A percentile compares a stretch with the other conserved stretches of the same genome.
Evolutionary conservation across 192 early-diverging fungal genomes (phyloP).

Genomic region (Spizellomyces punctatus): DNA sequence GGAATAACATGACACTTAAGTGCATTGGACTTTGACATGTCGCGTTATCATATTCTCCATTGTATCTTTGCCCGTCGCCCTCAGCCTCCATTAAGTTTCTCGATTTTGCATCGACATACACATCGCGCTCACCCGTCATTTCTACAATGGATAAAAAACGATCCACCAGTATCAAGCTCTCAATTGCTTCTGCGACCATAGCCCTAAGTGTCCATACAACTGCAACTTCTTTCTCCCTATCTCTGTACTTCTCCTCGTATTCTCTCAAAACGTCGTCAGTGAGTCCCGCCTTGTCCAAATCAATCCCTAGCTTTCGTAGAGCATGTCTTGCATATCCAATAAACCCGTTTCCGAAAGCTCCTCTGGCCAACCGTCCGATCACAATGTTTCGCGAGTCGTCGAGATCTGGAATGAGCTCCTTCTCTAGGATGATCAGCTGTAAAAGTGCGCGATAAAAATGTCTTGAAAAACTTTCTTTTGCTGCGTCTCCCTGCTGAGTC

Average conservation of each 20-base stretch:
- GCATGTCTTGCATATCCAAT: slow-evolving; percentile 51
- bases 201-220: slow-evolving; percentile 82
- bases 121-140: neutral
- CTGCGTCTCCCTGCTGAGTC: slow-evolving; percentile 53
- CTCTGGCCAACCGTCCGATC: slow-evolving; percentile 31
- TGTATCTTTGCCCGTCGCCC: neutral
- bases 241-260: slow-evolving; percentile 28
- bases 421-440: slow-evolving; percentile 47
- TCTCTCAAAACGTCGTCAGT: slow-evolving; percentile 44
- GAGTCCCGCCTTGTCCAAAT: slow-evolving; percentile 8
- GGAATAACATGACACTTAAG: slow-evolving; percentile 43
- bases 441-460: slow-evolving; percentile 78
- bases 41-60: neutral
- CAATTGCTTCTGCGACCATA: slow-evolving; percentile 72
- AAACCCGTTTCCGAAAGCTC: slow-evolving; percentile 35
- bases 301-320: slow-evolving; percentile 51
- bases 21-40: neutral
- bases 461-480: slow-evolving; percentile 62
- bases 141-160: slow-evolving; percentile 69
- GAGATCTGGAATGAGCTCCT: slow-evolving; percentile 22
- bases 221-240: slow-evolving; percentile 62
- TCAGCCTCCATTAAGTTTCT: neutral
- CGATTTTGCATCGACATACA: neutral
- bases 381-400: slow-evolving; percentile 21
- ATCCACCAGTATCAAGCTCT: slow-evolving; percentile 79